Base-by-base conservation (phyloP, 495 filamentous ascomycete genomes). In the Pyrenula massariospora region DNA sequence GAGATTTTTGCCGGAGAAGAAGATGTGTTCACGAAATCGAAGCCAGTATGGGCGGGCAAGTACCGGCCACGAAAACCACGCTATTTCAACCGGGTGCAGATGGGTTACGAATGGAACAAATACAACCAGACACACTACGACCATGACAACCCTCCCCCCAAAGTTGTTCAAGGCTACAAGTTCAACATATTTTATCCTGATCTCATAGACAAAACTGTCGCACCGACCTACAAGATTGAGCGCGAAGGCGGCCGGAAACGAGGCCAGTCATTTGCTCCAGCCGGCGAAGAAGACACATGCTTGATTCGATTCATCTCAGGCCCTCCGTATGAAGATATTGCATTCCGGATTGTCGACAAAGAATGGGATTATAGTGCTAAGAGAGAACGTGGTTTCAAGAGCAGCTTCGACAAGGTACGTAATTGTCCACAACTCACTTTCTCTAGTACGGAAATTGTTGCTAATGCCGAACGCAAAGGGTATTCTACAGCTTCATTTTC, bases 71-170 rank as follows among this genome's bases (percentile, higher is more conserved):
- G 93, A 54, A 96, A 97, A 72, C 94, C 93, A 10, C 81, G 88
- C 25, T 97, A 97, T 72, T 97, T 99, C 78, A 97, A 97, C 66
- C 84, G 93, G 21, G 91, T 96, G 48, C 91, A 96, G 70, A 97
- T 96, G 89, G 93, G 93, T 48, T 99, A 96, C 70, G 93, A 99
- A 67, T 99, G 93, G 93, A 99, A 99, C 68, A 99, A 99, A 66
- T 99, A 99, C 76, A 99, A 99, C 63, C 93, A 99, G 70, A 99
- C 93, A 1, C 93, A 99, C 73, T 99, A 99, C 72, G 94, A 97
- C 65, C 92, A 96, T 68, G 94, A 97, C 64, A 96, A 99, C 62
- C 93, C 93, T 5, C 93, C 93, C 1, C 93, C 93, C 12, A 95
- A 96, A 70, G 93, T 98, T 21, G 93, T 98, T 50, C 93, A 98